Percentiles rank a stretch among this genome's conserved stretches.
Evolutionary conservation across 2,329 filamentous ascomycete species (phyloP).

Genomic region (Beauveria varroae): DNA sequence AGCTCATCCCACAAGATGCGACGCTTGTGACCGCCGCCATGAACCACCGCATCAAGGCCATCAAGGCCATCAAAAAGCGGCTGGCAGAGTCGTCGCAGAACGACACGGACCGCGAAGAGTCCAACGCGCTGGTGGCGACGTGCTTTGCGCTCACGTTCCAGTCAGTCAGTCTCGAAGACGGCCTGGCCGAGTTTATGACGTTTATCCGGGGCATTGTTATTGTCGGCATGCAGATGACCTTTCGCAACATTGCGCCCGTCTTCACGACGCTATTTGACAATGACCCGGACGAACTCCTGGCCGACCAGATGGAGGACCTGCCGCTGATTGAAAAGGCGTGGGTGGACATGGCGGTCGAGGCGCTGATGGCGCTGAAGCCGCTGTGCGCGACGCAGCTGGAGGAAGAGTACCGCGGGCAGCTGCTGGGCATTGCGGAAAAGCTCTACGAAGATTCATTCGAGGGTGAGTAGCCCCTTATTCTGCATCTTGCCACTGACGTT

Average conservation of each 20-base stretch:
- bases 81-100: constrained; percentile 35
- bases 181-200: constrained; percentile 53
- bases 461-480: constrained; percentile 27
- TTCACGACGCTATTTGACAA: constrained; percentile 40
- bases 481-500: neutral
- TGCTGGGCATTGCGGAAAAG: constrained; percentile 41
- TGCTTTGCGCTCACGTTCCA: constrained; percentile 54
- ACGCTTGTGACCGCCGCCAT: constrained; percentile 51
- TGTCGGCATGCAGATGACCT: constrained; percentile 46
- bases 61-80: constrained; percentile 52
- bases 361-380: constrained; percentile 34
- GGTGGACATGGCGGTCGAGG: constrained; percentile 38
- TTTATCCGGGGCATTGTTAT: constrained; percentile 51
- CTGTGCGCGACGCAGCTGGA: constrained; percentile 38
- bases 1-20: constrained; percentile 45
- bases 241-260: constrained; percentile 39
- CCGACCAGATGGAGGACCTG: constrained; percentile 37
- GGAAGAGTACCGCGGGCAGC: constrained; percentile 35
- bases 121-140: constrained; percentile 51
- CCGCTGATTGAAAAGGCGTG: constrained; percentile 38
- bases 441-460: constrained; percentile 45
- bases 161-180: constrained; percentile 49
- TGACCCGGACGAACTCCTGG: constrained; percentile 33
- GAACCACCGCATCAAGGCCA: constrained; percentile 57
- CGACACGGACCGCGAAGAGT: constrained; percentile 40